These are phyloP conservation scores for Taphrina deformans DNA, from an alignment of 1,139 yeast species.

Conservation along the genomic window DNA sequence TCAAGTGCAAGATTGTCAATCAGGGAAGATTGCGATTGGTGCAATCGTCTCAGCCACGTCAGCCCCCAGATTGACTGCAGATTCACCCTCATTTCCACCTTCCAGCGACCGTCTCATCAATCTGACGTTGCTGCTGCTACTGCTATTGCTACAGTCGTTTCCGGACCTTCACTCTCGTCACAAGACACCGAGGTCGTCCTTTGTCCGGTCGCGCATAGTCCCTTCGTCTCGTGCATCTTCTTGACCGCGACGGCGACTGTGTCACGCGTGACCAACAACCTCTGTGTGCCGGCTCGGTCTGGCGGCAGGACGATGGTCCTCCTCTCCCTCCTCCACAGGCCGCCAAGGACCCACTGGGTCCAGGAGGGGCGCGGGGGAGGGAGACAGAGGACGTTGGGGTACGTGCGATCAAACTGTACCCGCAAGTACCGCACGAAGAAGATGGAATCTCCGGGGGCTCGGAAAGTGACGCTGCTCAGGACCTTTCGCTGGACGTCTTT, in stretches of 20 bases:
- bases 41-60: too few species aligned
- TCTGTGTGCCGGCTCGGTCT: not conserved
- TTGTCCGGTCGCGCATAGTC: not conserved
- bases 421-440: constrained; percentile 15
- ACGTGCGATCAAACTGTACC: not conserved
- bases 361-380: not conserved
- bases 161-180: too few species aligned
- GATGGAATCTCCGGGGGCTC: constrained; percentile 13
- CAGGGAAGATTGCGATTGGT: too few species aligned
- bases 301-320: constrained; percentile 2
- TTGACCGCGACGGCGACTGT: not conserved
- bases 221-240: not conserved
- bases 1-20: too few species aligned
- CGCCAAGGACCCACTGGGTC: not conserved
- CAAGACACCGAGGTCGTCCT: not conserved
- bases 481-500: not conserved
- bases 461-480: not conserved
- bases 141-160: too few species aligned
- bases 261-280: not conserved
- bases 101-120: too few species aligned
- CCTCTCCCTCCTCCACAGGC: not conserved
- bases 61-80: too few species aligned
- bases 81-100: too few species aligned
- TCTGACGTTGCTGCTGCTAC: too few species aligned
- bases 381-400: not conserved